Conservation (phyloP, 2,329 filamentous ascomycete genomes). For the Passalora sequoiae region DNA sequence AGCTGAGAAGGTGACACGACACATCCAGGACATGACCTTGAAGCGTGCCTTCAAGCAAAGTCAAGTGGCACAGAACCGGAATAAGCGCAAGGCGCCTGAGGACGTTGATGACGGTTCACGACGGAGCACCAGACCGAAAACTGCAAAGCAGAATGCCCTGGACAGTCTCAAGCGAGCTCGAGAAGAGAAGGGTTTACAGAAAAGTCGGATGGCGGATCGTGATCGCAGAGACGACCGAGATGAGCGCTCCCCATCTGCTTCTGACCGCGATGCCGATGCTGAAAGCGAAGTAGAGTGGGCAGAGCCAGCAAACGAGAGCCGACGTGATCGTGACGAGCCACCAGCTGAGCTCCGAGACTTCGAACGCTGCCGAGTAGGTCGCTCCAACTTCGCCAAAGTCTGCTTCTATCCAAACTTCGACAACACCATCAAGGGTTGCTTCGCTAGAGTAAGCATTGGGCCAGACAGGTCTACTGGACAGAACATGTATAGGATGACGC, state of each 20-base stretch:
- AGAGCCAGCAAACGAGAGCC: constrained; percentile 39
- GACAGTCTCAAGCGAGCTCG: constrained; percentile 62
- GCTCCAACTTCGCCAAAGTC: constrained; percentile 80
- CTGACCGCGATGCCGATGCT: constrained; percentile 57
- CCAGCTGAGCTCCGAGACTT: constrained; percentile 74
- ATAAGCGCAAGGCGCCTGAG: constrained; percentile 70
- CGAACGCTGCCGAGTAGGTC: constrained; percentile 75
- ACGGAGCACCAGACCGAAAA: constrained; percentile 43
- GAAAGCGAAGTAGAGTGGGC: constrained; percentile 80
- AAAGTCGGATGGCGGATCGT: constrained; percentile 27
- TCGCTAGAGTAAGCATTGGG: constrained; percentile 77
- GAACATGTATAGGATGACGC: constrained; percentile 79
- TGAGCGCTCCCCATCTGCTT: constrained; percentile 41
- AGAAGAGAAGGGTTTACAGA: constrained; percentile 56
- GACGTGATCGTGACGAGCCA: constrained; percentile 54
- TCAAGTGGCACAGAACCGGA: constrained; percentile 55
- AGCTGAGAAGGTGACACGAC: constrained; percentile 72
- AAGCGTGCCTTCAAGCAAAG: constrained; percentile 54
- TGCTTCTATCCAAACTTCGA: constrained; percentile 94
- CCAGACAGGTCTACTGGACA: constrained; percentile 63
- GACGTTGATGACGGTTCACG: constrained; percentile 74
- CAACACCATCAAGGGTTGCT: constrained; percentile 73
- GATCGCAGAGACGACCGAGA: constrained; percentile 47
- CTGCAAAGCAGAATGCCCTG: constrained; percentile 61
- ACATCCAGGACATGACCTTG: constrained; percentile 75